Base-by-base conservation (phyloP, 768 basidiomycete species). In the Phanerochaete sordida region DNA sequence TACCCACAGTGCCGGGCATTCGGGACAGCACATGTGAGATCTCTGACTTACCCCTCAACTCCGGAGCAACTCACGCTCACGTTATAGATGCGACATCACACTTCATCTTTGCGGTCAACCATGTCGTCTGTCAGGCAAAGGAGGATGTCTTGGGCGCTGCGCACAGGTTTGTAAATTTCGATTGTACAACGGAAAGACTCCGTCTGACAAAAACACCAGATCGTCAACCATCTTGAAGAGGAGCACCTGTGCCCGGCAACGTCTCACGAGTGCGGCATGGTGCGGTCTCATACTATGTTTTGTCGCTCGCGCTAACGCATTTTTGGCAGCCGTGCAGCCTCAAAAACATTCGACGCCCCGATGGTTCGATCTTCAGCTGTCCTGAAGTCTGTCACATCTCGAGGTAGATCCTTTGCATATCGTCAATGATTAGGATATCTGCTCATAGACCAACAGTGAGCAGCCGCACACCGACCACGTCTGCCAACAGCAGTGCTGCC, bases 181-280 rank as follows among this genome's bases (percentile, higher is more conserved):
- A n/a, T n/a, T n/a, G n/a, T n/a, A n/a, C n/a, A n/a, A n/a, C n/a
- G n/a, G n/a, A n/a, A n/a, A n/a, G n/a, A n/a, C n/a, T n/a, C n/a
- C n/a, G n/a, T n/a, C n/a, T n/a, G n/a, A 39, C 13, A 13, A 6
- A 35, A 7, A 13, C 33, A 8, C 16, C 62, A 87, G 84, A 71
- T 79, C 3, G 73, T 75, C 2, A 76, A 75, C 19, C 85, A 86
- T 56, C 43, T 55, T 1, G 84, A 77, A 7, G 76, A 75, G 0
- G 79, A 77, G 11, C 86, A 87, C 63, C 59, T 78, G 51, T 87
- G 85, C 63, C 77, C 83, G 0, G 82, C 84, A 2, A 68, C 72
- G 23, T 64, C 77, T 0, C 86, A 87, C 60, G 77, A 77, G 39
- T 87, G 86, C 56, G 85, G 84, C 24, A 69, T 78, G 76, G 86